These are phyloP conservation scores for Massariosphaeria phaeospora DNA, from an alignment of 495 filamentous ascomycete species.

Conservation along the genomic window DNA sequence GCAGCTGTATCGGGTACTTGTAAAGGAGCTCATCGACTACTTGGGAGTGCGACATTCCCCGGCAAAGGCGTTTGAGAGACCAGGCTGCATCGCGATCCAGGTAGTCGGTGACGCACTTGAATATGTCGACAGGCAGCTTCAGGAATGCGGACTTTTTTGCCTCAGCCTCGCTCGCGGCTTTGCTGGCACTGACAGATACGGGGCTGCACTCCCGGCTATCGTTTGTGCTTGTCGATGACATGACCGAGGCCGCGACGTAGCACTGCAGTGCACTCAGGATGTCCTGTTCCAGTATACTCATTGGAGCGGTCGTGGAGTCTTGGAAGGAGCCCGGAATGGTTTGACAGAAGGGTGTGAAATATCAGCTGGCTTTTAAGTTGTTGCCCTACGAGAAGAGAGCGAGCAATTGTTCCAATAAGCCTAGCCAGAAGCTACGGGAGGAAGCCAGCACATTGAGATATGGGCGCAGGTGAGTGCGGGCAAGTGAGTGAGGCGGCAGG, in stretches of 20 bases:
- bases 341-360: too few species aligned
- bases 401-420: too few species aligned
- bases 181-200: not conserved
- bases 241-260: not conserved
- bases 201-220: constrained; percentile 12
- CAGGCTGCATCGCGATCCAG: constrained; percentile 19
- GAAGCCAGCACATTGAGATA: too few species aligned
- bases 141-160: constrained; percentile 14
- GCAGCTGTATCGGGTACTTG: constrained; percentile 20
- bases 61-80: constrained; percentile 22
- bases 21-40: constrained; percentile 22
- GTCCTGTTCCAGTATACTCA: too few species aligned
- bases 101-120: constrained; percentile 27
- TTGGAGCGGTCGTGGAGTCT: too few species aligned
- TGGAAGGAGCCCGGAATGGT: too few species aligned
- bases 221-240: not conserved
- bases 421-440: too few species aligned
- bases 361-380: too few species aligned
- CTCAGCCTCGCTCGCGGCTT: not conserved
- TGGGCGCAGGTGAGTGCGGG: too few species aligned
- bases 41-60: constrained; percentile 16
- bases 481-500: too few species aligned
- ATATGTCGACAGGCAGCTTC: constrained; percentile 26
- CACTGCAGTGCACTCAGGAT: too few species aligned
- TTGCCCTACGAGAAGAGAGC: too few species aligned